Base-by-base conservation (phyloP, 176 grass and related monocot genomes). In the Carex myosuroides region DNA sequence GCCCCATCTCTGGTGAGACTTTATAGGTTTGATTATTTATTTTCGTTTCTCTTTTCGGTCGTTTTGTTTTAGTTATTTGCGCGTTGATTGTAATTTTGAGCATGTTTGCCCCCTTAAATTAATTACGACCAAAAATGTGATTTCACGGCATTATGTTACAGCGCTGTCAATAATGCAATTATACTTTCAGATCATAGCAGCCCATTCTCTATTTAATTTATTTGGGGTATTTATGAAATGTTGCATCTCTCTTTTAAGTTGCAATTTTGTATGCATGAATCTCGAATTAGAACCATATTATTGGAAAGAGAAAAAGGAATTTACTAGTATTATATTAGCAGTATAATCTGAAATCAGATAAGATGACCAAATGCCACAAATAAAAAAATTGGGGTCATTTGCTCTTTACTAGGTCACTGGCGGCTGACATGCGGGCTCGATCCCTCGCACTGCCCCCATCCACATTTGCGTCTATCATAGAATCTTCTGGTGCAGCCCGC, bases 381-480 rank as follows among this genome's bases (percentile, higher is more conserved):
- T n/a, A 3, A 41, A 12, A 30, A 66, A 2, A 14, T 30, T 29
- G 13, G 9, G 13, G 32, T 2, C 4, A 70, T 80, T 21, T 46
- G 18, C 55, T 62, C 32, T 60, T 63, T 62, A 21, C 44, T 22
- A 81, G 79, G 80, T 87, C 92, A 60, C 84, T 93, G 63, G 85
- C 91, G 60, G 52, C 89, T 79, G 89, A 95, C 80, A 95, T 98
- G 95, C 92, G 88, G 12, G 60, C 65, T 16, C 89, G 91, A 41
- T 86, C 89, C 30, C 89, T 95, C 41, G 91, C 95, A 14, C 91
- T 98, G 32, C 87, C 83, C 1, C 82, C 86, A 4, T 32, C 80
- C 44, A 90, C 92, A 81, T 98, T 98, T 79, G 85, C 92, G 33
- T 82, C 92, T 1, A 90, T 95, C 75, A 98, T 98, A 82, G 90